phyloP scores from a whole-genome alignment of 257 asterid genomes.

The Leptodermis oblonga region DNA sequence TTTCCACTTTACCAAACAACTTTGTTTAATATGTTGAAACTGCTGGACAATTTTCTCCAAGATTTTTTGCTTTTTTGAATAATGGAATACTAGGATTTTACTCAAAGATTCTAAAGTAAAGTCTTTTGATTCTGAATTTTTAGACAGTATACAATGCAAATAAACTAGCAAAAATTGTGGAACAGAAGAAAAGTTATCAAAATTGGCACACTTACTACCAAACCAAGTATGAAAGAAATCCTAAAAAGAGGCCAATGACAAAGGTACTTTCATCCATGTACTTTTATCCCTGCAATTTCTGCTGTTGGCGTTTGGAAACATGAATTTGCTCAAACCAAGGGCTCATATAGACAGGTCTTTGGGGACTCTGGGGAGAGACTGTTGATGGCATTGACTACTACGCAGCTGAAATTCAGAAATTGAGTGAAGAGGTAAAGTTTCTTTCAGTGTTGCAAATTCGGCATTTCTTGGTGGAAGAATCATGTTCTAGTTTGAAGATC shows the following conservation, averaged over 20 bases:
- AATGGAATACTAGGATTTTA: too few relatives aligned
- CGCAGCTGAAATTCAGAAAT: constrained; percentile 43
- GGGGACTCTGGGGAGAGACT: constrained; percentile 65
- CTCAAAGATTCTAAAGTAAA: not conserved
- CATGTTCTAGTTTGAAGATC: not conserved
- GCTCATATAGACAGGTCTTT: constrained; percentile 69
- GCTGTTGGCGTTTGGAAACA: not conserved
- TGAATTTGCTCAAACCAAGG: constrained; percentile 22
- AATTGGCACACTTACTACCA: constrained; percentile 80
- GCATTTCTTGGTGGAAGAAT: not conserved
- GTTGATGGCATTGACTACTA: constrained; percentile 82
- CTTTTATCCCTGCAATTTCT: not conserved
- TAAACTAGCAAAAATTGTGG: constrained; percentile 60
- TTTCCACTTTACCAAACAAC: constrained; percentile 2
- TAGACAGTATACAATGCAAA: constrained; percentile 72
- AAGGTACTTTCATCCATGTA: constrained; percentile 44
- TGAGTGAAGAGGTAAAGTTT: constrained; percentile 54
- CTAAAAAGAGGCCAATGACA: constrained; percentile 48
- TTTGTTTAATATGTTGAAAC: not conserved
- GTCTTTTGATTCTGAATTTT: constrained; percentile 20
- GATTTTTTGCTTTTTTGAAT: not conserved
- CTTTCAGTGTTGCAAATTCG: constrained; percentile 10
- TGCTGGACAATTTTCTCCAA: not conserved
- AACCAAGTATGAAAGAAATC: constrained; percentile 64
- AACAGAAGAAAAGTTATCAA: constrained; percentile 47